Base-by-base conservation (phyloP, 306 rosid genomes). In the Casuarina cunninghamiana region DNA sequence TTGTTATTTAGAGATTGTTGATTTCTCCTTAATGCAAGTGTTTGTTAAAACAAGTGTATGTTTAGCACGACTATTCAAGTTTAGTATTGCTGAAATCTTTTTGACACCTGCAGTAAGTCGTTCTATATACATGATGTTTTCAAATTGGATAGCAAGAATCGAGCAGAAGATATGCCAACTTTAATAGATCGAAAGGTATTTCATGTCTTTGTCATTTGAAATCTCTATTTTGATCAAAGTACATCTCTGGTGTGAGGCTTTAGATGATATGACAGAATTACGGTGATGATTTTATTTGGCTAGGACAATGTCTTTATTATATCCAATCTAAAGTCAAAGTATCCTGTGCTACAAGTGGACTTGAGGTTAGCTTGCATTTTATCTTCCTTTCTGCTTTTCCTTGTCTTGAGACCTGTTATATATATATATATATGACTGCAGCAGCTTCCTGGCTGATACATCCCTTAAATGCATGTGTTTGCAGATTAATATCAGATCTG, bases 61-160 rank as follows among this genome's bases (percentile, higher is more conserved):
- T 12, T 73, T 6, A 41, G 4, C 46, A 48, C 53, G 3, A 55
- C 32, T 79, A 17, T 43, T 35, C 32, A 26, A 26, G 32, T 26
- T 26, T 61, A 65, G 57, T 78, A 57, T 61, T n/a, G 32, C 77
- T 80, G 72, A 83, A 63, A 26, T 68, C 13, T 75, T 78, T 82
- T 54, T 73, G 84, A 69, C 70, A 81, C 76, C 74, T 83, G 21
- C 81, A 69, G 72, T 87, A 93, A 97, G 88, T 85, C 98, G 49
- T 96, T 96, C 88, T 97, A 92, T 81, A 80, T 95, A 78, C 97
- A 92, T 75, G 87, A 92, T 86, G 98, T 95, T 85, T 96, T 93
- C 88, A 79, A 89, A 67, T 85, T 94, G 88, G 98, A 92, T 72
- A 93, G 78, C 78, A 96, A 96, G 86, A 96, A 96, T 79, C 82